These are phyloP conservation scores for Trypanosoma congolense DNA, from an alignment of 208 protist genomes.

Conservation along the genomic window DNA sequence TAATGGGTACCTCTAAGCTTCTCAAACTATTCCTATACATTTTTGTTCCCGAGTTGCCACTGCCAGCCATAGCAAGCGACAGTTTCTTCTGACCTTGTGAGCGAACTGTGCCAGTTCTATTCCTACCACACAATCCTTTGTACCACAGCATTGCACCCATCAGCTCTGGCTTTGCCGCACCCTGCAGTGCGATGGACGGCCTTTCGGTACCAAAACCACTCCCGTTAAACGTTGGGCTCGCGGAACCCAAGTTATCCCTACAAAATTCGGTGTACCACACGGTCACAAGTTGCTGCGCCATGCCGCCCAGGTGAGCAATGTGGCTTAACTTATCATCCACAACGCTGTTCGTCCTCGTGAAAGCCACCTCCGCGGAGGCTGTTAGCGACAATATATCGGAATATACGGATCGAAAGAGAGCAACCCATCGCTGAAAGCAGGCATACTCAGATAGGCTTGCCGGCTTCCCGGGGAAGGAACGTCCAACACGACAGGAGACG, in stretches of 20 bases:
- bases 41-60: too few species aligned
- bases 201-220: too few species aligned
- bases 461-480: conserved; percentile 10
- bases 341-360: conserved; percentile 3
- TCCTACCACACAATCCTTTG: conserved; percentile 15
- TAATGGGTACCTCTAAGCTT: too few species aligned
- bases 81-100: background rate
- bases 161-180: too few species aligned
- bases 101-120: background rate
- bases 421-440: conserved; percentile 13
- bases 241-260: conserved; percentile 1
- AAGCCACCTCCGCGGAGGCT: conserved; percentile 24
- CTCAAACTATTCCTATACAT: too few species aligned
- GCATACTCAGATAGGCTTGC: conserved; percentile 5
- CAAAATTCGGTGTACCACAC: conserved; percentile 27
- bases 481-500: conserved; percentile 21
- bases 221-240: background rate
- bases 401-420: conserved; percentile 25
- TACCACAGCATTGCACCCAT: conserved; percentile 38
- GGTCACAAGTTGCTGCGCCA: conserved; percentile 26
- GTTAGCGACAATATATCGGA: conserved; percentile 26
- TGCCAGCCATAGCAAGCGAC: background rate
- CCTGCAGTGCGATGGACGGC: too few species aligned
- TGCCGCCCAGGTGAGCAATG: conserved; percentile 25
- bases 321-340: conserved; percentile 1